A percentile compares a stretch with the other conserved stretches of the same genome.
phyloP scores from a whole-genome alignment of 2,329 filamentous ascomycete species.

The Aspergillus bombycis region DNA sequence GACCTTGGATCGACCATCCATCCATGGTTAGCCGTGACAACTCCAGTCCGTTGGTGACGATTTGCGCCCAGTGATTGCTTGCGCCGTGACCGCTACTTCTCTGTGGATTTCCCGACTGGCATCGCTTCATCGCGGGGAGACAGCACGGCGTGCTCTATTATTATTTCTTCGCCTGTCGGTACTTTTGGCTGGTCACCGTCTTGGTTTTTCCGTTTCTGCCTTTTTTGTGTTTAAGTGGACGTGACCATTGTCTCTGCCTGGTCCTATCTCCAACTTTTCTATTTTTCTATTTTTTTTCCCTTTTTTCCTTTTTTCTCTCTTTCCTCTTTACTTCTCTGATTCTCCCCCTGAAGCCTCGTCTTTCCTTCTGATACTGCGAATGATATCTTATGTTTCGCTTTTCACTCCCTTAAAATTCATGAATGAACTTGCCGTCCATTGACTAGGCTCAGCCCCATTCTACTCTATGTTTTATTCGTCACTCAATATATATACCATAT shows the following conservation, averaged over 20 bases:
- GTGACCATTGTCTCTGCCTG: constrained; percentile 4
- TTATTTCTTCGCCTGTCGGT: constrained; percentile 1
- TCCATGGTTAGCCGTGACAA: constrained; percentile 16
- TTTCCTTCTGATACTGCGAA: not conserved
- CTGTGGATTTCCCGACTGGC: constrained; percentile 7
- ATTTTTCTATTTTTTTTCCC: not conserved
- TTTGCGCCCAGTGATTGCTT: constrained; percentile 9
- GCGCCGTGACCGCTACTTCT: constrained; percentile 25
- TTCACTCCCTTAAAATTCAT: constrained; percentile 8
- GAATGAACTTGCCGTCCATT: not conserved
- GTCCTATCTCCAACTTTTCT: not conserved
- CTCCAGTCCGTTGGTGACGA: constrained; percentile 5
- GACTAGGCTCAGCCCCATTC: not conserved
- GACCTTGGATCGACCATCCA: constrained; percentile 15
- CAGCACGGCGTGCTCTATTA: constrained; percentile 2
- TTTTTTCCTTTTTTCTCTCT: constrained; percentile 4
- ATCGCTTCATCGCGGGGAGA: constrained; percentile 13
- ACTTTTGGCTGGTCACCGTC: constrained; percentile 4
- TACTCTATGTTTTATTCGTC: constrained; percentile 12
- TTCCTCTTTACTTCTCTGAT: constrained; percentile 10
- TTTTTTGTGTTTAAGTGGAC: not conserved
- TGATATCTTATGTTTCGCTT: constrained; percentile 6
- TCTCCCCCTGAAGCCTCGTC: constrained; percentile 14
- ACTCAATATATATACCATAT: constrained; percentile 9
- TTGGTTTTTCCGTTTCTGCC: not conserved